Evolutionary conservation across 2,329 filamentous ascomycete genomes (phyloP).

Genomic region (Aureobasidium subglaciale): DNA sequence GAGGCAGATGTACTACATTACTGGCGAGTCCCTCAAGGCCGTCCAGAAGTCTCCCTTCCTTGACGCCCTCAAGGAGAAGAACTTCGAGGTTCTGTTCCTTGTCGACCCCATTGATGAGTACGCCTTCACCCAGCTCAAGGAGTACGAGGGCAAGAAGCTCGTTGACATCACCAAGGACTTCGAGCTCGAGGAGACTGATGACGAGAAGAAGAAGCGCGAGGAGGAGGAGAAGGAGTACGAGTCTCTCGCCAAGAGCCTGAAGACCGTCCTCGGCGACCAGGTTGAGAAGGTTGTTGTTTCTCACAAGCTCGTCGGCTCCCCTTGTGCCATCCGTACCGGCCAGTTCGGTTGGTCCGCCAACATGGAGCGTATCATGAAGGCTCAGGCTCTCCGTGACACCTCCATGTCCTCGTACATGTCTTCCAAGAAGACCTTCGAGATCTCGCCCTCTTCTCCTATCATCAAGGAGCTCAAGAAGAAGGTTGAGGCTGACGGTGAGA

Average conservation of each 20-base stretch:
- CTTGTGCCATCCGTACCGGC: constrained; percentile 97
- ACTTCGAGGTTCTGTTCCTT: constrained; percentile 98
- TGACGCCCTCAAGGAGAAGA: constrained; percentile 96
- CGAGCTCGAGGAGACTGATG: constrained; percentile 98
- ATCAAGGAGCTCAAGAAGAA: constrained; percentile 99
- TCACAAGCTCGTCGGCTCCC: constrained; percentile 90
- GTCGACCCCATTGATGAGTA: constrained; percentile 99
- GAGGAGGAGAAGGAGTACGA: constrained; percentile 98
- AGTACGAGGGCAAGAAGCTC: constrained; percentile 99
- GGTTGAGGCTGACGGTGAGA: constrained; percentile 95
- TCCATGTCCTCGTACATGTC: constrained; percentile 99
- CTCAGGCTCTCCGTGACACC: constrained; percentile 97
- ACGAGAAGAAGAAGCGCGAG: constrained; percentile 96
- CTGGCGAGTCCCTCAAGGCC: constrained; percentile 97
- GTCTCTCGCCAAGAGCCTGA: constrained; percentile 87
- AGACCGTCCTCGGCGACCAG: constrained; percentile 99
- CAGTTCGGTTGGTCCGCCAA: constrained; percentile 99
- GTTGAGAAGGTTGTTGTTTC: constrained; percentile 99
- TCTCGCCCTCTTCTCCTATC: constrained; percentile 96
- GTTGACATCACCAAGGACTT: constrained; percentile 99
- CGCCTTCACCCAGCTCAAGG: constrained; percentile 99
- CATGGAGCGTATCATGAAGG: constrained; percentile 99
- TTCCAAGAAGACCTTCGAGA: constrained; percentile 99
- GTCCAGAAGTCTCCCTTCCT: constrained; percentile 98
- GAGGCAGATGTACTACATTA: constrained; percentile 99